Evolutionary conservation across 371 early-diverging fungal genomes (phyloP).

Genomic region (Mortierella sp.): DNA sequence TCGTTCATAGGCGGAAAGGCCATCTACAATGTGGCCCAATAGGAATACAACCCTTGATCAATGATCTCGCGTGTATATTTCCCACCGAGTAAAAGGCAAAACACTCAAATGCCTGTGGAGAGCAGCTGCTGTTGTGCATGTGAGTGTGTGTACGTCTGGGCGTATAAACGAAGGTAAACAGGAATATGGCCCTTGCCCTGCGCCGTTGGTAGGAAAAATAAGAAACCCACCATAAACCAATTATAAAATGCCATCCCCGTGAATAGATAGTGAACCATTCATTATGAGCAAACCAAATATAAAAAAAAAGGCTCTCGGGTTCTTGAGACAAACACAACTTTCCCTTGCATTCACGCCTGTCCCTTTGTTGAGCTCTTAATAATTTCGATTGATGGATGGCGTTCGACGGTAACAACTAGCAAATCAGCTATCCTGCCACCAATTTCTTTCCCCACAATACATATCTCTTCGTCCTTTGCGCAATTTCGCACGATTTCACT

Average conservation of each 20-base stretch:
- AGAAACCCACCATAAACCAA: too few species aligned
- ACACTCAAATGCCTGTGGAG: constrained; percentile 14
- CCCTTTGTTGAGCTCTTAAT: neutral
- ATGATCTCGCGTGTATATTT: constrained; percentile 25
- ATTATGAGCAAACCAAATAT: neutral
- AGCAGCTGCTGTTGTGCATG: neutral
- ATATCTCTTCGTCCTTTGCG: too few species aligned
- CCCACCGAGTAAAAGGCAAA: neutral
- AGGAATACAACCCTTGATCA: constrained; percentile 32
- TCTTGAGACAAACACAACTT: neutral
- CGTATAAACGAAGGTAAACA: too few species aligned
- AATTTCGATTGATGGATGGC: neutral
- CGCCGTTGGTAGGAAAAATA: neutral
- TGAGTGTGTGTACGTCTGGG: neutral
- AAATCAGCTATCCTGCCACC: neutral
- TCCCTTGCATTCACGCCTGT: neutral
- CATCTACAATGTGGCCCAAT: constrained; percentile 22
- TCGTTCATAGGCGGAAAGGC: neutral
- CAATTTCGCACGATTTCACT: neutral
- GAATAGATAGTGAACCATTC: constrained; percentile 12
- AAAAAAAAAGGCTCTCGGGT: constrained; percentile 11
- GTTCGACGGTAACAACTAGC: neutral
- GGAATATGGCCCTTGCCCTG: neutral
- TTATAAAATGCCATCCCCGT: neutral
- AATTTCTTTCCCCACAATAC: neutral